Evolutionary conservation across 176 grass and related monocot species (phyloP), one percentile per base, ranked within the genome.

Genomic region (Hordeum marinum): DNA sequence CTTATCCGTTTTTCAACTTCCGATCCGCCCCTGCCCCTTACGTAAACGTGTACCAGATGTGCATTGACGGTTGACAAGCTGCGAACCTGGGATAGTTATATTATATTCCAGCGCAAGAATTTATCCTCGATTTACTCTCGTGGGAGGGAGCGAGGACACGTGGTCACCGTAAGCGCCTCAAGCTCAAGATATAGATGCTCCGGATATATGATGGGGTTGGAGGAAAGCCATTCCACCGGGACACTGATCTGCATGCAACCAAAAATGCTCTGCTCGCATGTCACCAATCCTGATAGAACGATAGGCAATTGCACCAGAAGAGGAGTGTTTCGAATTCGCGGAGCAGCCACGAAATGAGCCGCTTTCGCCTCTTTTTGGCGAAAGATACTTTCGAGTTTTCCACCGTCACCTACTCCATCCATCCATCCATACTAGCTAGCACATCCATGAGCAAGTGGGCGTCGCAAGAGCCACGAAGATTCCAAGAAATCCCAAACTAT

Each of bases 341-440:
- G 36, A 26, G 59, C 58, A 20, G 61, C 41, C 34, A 72, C 26
- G 58, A 55, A 20, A 43, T 25, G 48, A 58, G 78, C 71, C 8
- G 42, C 63, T 77, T 40, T 70, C 71, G 14, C 17, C 61, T 18
- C 45, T 70, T 85, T 88, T 89, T 17, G 31, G 71, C 4, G 78
- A 77, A 80, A 85, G 83, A 54, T 82, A 64, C 72, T 3, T 52
- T 8, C 0, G 1, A 17, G 1, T 46, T 70, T 63, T 71, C 50
- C 24, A 17, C 52, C 42, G 27, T 54, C 37, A 25, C 63, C 36
- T 9, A 14, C 27, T 52, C 73, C 46, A 17, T 12, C 21, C 24
- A 48, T 8, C 25, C 57, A 66, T 67, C 45, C 45, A 54, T 7
- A 54, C 17, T 20, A 20, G 50, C 17, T 20, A 20, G 50, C 7